Evolutionary conservation across 2,329 filamentous ascomycete genomes (phyloP).

Genomic region (Microascus cirrosus): DNA sequence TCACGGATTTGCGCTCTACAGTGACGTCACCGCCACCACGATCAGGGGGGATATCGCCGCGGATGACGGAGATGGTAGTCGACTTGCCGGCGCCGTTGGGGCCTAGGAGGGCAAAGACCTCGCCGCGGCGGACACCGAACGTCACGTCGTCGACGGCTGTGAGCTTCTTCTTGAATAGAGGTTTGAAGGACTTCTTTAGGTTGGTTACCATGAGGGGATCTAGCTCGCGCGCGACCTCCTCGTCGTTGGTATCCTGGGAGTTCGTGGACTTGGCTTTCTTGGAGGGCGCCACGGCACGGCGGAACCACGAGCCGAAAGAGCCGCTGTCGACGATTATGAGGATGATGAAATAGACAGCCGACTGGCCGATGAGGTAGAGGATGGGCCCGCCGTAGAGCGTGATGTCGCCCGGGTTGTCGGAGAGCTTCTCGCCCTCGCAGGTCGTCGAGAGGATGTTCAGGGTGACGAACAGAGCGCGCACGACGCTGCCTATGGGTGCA

Average conservation of each 20-base stretch:
- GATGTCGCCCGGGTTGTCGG: constrained; percentile 58
- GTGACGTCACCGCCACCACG: constrained; percentile 65
- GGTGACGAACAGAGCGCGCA: constrained; percentile 63
- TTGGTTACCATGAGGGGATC: constrained; percentile 66
- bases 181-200: constrained; percentile 67
- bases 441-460: constrained; percentile 77
- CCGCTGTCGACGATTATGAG: constrained; percentile 76
- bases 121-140: constrained; percentile 67
- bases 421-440: constrained; percentile 54
- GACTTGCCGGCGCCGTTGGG: constrained; percentile 90
- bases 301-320: constrained; percentile 44
- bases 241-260: constrained; percentile 25
- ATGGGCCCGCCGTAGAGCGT: constrained; percentile 75
- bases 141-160: constrained; percentile 81
- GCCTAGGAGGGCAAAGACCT: constrained; percentile 81
- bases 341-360: constrained; percentile 56
- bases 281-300: constrained; percentile 25
- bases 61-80: constrained; percentile 78
- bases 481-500: constrained; percentile 65
- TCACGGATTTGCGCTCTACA: constrained; percentile 68
- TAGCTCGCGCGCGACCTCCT: constrained; percentile 56
- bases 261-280: constrained; percentile 7
- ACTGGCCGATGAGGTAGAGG: constrained; percentile 68
- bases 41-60: constrained; percentile 77
- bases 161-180: constrained; percentile 33